Percentiles rank a stretch among this genome's conserved stretches.
Conservation (phyloP, 148 eudicot species). For the Vaccinium vitisidaea region DNA sequence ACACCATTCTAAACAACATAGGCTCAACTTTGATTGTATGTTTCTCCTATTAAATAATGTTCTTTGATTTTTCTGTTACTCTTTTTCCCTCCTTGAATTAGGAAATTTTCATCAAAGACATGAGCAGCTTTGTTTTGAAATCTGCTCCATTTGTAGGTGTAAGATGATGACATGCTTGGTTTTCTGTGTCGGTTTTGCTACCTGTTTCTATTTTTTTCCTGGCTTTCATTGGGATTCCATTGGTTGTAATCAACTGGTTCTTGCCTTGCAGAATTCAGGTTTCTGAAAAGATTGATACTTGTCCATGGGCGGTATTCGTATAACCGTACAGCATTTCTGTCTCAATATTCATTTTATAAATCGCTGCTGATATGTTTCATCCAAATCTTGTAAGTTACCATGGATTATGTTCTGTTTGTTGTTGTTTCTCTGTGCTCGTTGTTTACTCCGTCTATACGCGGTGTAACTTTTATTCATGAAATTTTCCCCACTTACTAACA, state of each 20-base stretch:
- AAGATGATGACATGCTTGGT: neutral
- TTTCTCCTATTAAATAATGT: neutral
- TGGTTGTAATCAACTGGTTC: conserved; percentile 6
- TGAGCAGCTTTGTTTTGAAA: neutral
- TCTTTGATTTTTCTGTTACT: too few species aligned
- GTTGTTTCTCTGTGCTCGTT: conserved; percentile 1
- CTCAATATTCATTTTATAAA: conserved; percentile 96
- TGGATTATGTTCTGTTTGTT: neutral
- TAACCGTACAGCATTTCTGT: conserved; percentile 94
- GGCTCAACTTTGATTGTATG: neutral
- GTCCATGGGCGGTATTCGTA: conserved; percentile 98
- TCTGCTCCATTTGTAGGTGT: neutral
- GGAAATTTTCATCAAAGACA: neutral
- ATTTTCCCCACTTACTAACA: conserved; percentile 38
- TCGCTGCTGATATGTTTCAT: conserved; percentile 92
- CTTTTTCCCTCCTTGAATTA: neutral
- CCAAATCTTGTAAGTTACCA: conserved; percentile 80
- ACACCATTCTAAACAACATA: neutral
- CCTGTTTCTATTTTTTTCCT: neutral
- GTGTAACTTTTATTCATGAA: neutral
- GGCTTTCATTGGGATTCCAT: neutral
- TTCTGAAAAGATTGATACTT: conserved; percentile 87
- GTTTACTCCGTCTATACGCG: neutral
- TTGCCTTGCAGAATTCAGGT: conserved; percentile 79
- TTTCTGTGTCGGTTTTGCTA: neutral